Conservation (phyloP, 495 filamentous ascomycete genomes). For the Aspergillus asperescens region DNA sequence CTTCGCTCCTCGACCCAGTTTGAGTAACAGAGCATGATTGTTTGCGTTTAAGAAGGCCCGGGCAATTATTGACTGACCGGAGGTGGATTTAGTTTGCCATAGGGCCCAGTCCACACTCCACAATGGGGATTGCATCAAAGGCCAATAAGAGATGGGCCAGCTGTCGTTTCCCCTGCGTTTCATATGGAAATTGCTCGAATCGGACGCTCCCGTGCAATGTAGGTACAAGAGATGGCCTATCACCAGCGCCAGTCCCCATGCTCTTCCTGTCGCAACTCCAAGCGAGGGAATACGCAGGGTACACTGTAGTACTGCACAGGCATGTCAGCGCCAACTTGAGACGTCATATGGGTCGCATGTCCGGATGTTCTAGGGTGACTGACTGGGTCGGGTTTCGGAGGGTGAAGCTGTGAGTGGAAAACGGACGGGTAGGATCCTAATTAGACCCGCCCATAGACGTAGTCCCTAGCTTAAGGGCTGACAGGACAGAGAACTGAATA, state of each 20-base stretch:
- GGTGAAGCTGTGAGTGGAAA: background rate
- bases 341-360: constrained; percentile 7
- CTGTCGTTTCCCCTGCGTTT: constrained; percentile 12
- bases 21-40: background rate
- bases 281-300: background rate
- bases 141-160: constrained; percentile 5
- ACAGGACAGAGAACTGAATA: background rate
- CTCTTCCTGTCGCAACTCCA: background rate
- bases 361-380: background rate
- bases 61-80: constrained; percentile 1
- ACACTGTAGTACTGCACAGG: background rate
- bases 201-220: constrained; percentile 5
- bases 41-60: background rate
- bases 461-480: constrained; percentile 2
- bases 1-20: background rate
- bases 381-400: constrained; percentile 5
- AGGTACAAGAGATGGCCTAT: constrained; percentile 1
- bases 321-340: background rate
- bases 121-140: background rate
- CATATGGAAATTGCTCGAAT: constrained; percentile 14
- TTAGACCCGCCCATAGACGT: constrained; percentile 5
- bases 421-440: constrained; percentile 1
- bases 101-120: constrained; percentile 8
- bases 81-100: constrained; percentile 8
- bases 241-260: background rate